Evolutionary conservation across 1,284 basidiomycete species (phyloP).

Genomic region (Athelia sp.): DNA sequence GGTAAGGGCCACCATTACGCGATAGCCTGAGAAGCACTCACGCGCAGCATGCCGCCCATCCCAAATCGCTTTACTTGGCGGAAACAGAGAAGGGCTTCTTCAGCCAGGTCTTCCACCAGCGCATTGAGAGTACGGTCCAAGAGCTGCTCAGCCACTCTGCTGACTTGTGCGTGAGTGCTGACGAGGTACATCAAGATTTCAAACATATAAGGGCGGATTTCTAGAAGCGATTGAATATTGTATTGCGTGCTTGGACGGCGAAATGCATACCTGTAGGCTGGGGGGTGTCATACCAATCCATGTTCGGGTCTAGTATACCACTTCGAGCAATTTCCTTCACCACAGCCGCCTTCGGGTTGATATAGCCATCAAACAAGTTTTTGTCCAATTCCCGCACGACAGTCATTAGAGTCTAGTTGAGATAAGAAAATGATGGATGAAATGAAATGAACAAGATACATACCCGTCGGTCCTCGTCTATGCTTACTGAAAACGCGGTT

Average conservation of each 20-base stretch:
- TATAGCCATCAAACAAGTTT: constrained; percentile 83
- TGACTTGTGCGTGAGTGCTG: constrained; percentile 89
- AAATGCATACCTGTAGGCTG: constrained; percentile 73
- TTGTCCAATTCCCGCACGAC: constrained; percentile 83
- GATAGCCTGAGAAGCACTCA: constrained; percentile 33
- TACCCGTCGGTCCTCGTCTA: constrained; percentile 74
- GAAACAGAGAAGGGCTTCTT: constrained; percentile 82
- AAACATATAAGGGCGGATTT: constrained; percentile 94
- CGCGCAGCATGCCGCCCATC: constrained; percentile 97
- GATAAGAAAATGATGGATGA: constrained; percentile 5
- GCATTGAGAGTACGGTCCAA: constrained; percentile 79
- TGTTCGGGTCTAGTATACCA: constrained; percentile 75
- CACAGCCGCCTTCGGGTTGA: constrained; percentile 69
- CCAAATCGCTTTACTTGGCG: constrained; percentile 85
- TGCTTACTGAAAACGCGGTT: constrained; percentile 68
- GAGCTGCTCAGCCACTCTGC: constrained; percentile 71
- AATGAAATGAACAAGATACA: constrained; percentile 15
- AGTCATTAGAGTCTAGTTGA: constrained; percentile 61
- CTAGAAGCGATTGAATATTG: constrained; percentile 36
- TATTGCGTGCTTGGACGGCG: not conserved
- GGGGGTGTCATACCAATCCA: constrained; percentile 91
- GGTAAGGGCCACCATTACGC: not conserved
- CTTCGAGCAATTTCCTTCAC: constrained; percentile 69
- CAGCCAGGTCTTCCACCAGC: constrained; percentile 80
- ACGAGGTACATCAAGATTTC: constrained; percentile 86